These are phyloP conservation scores for Alternaria consortialis DNA, from an alignment of 2,329 filamentous ascomycete genomes.

Conservation along the genomic window DNA sequence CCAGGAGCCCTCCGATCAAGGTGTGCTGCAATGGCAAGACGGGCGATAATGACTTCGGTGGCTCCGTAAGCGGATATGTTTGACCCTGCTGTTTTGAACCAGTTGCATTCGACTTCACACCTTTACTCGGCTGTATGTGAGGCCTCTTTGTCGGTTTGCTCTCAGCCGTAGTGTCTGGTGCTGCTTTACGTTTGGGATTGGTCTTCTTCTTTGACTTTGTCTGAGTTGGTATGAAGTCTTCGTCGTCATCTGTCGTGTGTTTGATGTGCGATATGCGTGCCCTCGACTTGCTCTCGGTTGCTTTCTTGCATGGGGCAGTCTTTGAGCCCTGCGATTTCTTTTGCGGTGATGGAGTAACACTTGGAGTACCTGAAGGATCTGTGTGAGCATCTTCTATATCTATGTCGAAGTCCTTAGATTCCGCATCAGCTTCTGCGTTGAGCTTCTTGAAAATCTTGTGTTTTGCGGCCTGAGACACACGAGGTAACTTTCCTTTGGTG, in stretches of 20 bases:
- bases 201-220: constrained; percentile 8
- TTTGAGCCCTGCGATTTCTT: constrained; percentile 6
- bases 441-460: constrained; percentile 15
- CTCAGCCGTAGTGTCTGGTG: not conserved
- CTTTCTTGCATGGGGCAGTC: not conserved
- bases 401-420: constrained; percentile 2
- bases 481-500: constrained; percentile 27
- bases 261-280: constrained; percentile 6
- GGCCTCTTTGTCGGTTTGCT: constrained; percentile 3
- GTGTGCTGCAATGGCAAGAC: constrained; percentile 10
- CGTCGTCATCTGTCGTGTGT: constrained; percentile 20
- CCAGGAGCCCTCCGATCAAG: constrained; percentile 26
- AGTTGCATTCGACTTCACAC: not conserved
- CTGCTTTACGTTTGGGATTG: constrained; percentile 21
- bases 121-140: not conserved
- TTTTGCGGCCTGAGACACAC: constrained; percentile 25
- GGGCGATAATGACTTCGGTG: constrained; percentile 6
- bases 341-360: not conserved
- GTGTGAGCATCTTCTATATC: not conserved
- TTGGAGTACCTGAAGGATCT: not conserved
- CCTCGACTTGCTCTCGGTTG: not conserved
- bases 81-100: not conserved
- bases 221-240: constrained; percentile 18
- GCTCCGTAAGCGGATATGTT: not conserved
- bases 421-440: constrained; percentile 6